A percentile compares a stretch with the other conserved stretches of the same genome.
Evolutionary conservation across 1,284 basidiomycete genomes (phyloP).

Genomic region (Ceratobasidium sp.): DNA sequence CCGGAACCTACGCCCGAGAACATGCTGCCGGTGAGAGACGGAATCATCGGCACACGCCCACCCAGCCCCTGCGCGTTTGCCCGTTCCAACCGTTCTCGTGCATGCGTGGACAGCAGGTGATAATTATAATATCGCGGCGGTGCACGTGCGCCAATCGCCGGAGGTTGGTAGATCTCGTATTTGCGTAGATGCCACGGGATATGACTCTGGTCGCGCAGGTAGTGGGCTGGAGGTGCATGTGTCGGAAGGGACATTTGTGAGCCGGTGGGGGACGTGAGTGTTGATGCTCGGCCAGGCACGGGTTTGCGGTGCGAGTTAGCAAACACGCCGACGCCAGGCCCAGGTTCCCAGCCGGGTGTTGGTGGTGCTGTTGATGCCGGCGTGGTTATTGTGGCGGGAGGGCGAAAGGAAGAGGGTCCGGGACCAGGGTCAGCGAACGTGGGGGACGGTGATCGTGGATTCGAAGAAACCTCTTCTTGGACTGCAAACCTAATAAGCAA

Average conservation of each 20-base stretch:
- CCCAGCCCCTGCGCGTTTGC: background rate
- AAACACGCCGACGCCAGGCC: slow-evolving; percentile 26
- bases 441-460: slow-evolving; percentile 34
- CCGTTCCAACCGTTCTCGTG: slow-evolving; percentile 31
- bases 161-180: slow-evolving; percentile 42
- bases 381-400: background rate
- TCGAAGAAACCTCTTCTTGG: slow-evolving; percentile 5
- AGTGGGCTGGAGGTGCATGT: background rate
- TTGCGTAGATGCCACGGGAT: slow-evolving; percentile 35
- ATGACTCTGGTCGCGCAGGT: slow-evolving; percentile 34
- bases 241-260: slow-evolving; percentile 18
- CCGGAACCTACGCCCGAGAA: slow-evolving; percentile 33
- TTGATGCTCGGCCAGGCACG: slow-evolving; percentile 19
- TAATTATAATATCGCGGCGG: slow-evolving; percentile 29
- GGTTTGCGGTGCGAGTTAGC: slow-evolving; percentile 22
- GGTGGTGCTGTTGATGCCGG: background rate
- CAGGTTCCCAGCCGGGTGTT: slow-evolving; percentile 12
- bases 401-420: background rate
- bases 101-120: slow-evolving; percentile 29
- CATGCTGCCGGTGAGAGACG: slow-evolving; percentile 15
- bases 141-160: slow-evolving; percentile 37
- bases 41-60: slow-evolving; percentile 21
- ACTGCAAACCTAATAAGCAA: slow-evolving; percentile 3
- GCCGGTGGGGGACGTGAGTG: background rate
- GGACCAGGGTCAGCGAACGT: slow-evolving; percentile 9